Evolutionary conservation across 1,284 basidiomycete genomes (phyloP).

Genomic region (Pseudozyma sp.): DNA sequence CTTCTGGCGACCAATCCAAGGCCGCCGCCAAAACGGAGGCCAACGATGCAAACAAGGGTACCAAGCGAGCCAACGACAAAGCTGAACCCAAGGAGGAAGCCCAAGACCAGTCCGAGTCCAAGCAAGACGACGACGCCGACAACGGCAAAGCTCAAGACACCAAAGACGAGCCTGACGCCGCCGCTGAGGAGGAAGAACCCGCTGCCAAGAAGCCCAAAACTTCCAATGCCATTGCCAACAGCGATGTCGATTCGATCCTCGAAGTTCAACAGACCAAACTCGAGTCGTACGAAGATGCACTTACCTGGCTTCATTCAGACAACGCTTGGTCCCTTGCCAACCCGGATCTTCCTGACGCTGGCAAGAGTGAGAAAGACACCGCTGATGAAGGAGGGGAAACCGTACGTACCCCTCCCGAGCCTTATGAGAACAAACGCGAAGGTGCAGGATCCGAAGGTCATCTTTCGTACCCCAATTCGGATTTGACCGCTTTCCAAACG

Average conservation of each 20-base stretch:
- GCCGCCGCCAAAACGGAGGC: not conserved
- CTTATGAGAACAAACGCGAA: slow-evolving; percentile 30
- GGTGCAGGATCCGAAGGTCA: slow-evolving; percentile 18
- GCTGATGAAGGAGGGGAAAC: slow-evolving; percentile 35
- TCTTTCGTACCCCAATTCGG: slow-evolving; percentile 43
- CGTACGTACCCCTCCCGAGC: slow-evolving; percentile 20
- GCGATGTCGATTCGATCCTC: slow-evolving; percentile 23
- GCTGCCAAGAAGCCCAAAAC: slow-evolving; percentile 41
- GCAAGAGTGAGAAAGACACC: slow-evolving; percentile 30
- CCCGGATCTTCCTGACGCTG: slow-evolving; percentile 24
- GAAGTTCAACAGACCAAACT: slow-evolving; percentile 46
- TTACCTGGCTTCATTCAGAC: slow-evolving; percentile 39
- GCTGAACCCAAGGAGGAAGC: slow-evolving; percentile 8
- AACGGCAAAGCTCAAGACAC: not conserved
- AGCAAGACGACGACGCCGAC: slow-evolving; percentile 4
- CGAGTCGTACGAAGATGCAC: slow-evolving; percentile 33
- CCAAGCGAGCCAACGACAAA: slow-evolving; percentile 15
- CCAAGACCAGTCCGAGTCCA: slow-evolving; percentile 5
- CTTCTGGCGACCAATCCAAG: slow-evolving; percentile 18
- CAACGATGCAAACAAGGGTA: not conserved
- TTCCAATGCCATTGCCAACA: slow-evolving; percentile 4
- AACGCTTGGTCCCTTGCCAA: slow-evolving; percentile 34
- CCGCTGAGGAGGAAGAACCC: slow-evolving; percentile 8
- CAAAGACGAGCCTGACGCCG: not conserved
- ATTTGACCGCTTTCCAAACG: slow-evolving; percentile 48